phyloP scores from a whole-genome alignment of 352 stramenopile genomes.

The Thalassiosira ordinaria region DNA sequence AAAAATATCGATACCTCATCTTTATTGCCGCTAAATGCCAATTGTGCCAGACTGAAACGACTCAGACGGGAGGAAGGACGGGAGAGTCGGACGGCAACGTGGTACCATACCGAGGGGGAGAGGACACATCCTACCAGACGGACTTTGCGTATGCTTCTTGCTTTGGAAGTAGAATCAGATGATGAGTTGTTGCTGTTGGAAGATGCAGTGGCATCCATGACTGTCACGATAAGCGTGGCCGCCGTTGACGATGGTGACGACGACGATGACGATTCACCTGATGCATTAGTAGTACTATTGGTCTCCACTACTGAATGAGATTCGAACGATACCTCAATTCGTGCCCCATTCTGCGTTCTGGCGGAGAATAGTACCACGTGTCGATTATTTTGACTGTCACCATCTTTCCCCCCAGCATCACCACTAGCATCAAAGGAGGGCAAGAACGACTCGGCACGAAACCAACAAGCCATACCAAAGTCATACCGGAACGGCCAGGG shows the following conservation, averaged over 20 bases:
- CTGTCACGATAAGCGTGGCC: constrained; percentile 60
- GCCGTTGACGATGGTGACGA: constrained; percentile 26
- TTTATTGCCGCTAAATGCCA: constrained; percentile 35
- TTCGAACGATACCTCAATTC: constrained; percentile 76
- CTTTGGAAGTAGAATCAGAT: background rate
- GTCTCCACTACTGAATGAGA: constrained; percentile 27
- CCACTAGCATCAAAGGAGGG: background rate
- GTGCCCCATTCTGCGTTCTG: constrained; percentile 49
- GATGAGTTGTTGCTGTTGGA: background rate
- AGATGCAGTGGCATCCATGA: constrained; percentile 32
- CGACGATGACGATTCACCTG: no score
- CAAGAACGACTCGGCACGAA: constrained; percentile 78
- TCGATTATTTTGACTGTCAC: constrained; percentile 5
- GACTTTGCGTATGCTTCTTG: constrained; percentile 38
- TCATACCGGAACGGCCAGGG: constrained; percentile 83
- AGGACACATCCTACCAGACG: constrained; percentile 67
- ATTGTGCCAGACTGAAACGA: constrained; percentile 62
- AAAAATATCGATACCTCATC: constrained; percentile 81
- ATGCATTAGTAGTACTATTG: background rate
- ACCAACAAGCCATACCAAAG: constrained; percentile 84
- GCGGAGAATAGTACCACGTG: constrained; percentile 58
- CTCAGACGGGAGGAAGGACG: constrained; percentile 62
- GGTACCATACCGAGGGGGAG: constrained; percentile 79
- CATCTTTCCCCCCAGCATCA: background rate
- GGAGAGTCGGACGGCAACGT: constrained; percentile 74